Evolutionary conservation across 768 basidiomycete species (phyloP).

Genomic region (Lentinula detonsa): DNA sequence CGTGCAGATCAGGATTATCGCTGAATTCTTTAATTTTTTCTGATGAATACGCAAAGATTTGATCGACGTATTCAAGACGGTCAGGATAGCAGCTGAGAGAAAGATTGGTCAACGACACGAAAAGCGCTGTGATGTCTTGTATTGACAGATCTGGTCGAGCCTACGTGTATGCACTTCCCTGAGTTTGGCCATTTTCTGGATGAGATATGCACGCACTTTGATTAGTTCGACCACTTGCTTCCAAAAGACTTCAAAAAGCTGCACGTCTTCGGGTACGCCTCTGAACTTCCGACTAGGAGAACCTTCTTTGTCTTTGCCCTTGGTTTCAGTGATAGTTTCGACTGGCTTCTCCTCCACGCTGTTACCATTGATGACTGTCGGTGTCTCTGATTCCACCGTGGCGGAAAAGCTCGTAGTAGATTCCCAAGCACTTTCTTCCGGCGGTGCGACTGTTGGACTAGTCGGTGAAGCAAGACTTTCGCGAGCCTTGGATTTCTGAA

Average conservation of each 20-base stretch:
- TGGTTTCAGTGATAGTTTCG: constrained; percentile 25
- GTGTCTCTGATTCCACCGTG: constrained; percentile 12
- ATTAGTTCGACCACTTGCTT: constrained; percentile 96
- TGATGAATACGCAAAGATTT: constrained; percentile 85
- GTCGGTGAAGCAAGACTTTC: constrained; percentile 37
- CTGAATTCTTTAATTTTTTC: constrained; percentile 80
- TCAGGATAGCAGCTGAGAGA: constrained; percentile 98
- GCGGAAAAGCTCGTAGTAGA: constrained; percentile 29
- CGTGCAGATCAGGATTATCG: constrained; percentile 86
- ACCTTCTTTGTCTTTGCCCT: constrained; percentile 59
- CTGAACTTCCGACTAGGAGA: constrained; percentile 74
- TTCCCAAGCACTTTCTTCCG: constrained; percentile 41
- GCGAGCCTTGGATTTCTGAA: constrained; percentile 59
- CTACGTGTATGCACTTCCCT: constrained; percentile 28
- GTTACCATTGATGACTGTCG: background rate
- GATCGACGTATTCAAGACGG: constrained; percentile 93
- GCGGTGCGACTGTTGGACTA: constrained; percentile 23
- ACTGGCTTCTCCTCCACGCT: constrained; percentile 1
- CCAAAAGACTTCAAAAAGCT: constrained; percentile 98
- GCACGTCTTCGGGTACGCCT: constrained; percentile 92
- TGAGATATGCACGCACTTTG: constrained; percentile 54
- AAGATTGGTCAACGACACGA: constrained; percentile 93
- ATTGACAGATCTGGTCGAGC: constrained; percentile 96
- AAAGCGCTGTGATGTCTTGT: constrained; percentile 93
- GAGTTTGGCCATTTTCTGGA: constrained; percentile 4